Base-by-base conservation (phyloP, 106 monocot genomes). In the Gastrodia elata region DNA sequence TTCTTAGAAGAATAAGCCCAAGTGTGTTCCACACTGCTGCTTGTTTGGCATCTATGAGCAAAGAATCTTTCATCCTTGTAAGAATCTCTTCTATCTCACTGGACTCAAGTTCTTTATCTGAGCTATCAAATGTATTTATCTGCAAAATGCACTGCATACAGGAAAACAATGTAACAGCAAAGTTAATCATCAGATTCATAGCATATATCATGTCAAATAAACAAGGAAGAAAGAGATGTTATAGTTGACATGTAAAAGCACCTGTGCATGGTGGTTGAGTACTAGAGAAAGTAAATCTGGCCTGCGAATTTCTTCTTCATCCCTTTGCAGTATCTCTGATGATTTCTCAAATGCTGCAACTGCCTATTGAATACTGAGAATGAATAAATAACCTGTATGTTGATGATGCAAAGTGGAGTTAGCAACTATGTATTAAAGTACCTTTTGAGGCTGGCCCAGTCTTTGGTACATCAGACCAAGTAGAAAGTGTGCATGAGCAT, bases 381-480 rank as follows among this genome's bases (percentile, higher is more conserved):
- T 52, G 16, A 26, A 28, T 71, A 76, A 32, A 81, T 30, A 33
- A 65, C 59, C 10, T 52, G 7, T 65, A 18, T 73, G 72, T 32
- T 74, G 32, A 41, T 61, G 40, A 14, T 26, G 59, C 0, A 25
- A 34, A 16, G 26, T 30, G 22, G 38, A 76, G n/a, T 71, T 25
- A 38, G 68, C 16, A 46, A 55, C 57, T 25, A 76, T 7, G 67
- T 71, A 39, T 41, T 52, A 20, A 39, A 71, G n/a, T 64, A 87
- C 98, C 91, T 98, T 98, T 34, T 93, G 98, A 65, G 91, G 93
- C 81, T 98, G 98, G 58, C 88, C 87, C 70, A 98, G 76, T 69
- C 98, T 93, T 68, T 93, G 93, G 78, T 93, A 93, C 93, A 98
- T 98, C 40, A 98, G 64, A 30, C 97, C 92, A 41, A 97, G 86